Evolutionary conservation across 31 red algal genomes (phyloP).

Genomic region (Porphyra umbilicalis): DNA sequence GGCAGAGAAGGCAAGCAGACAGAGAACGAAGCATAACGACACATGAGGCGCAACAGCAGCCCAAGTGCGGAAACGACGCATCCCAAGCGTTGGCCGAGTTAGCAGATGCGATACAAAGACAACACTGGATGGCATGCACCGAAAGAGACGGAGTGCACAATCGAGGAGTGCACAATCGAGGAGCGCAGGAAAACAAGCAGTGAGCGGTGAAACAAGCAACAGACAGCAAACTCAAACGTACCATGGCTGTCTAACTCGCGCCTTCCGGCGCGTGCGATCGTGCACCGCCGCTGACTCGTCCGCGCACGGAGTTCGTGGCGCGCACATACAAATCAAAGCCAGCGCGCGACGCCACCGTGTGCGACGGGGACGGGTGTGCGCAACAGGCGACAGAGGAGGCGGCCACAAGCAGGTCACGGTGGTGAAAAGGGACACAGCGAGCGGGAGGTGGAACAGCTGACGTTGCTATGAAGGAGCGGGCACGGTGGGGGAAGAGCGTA

Average conservation of each 20-base stretch:
- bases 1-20: neutral
- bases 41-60: too few species aligned
- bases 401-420: too few species aligned
- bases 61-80: too few species aligned
- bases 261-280: constrained; percentile 1
- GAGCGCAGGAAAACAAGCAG: neutral
- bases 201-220: neutral
- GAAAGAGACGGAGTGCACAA: neutral
- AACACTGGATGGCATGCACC: too few species aligned
- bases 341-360: neutral
- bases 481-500: too few species aligned
- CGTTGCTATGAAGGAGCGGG: too few species aligned
- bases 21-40: neutral
- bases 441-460: too few species aligned
- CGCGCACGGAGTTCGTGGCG: neutral
- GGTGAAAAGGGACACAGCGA: too few species aligned
- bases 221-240: neutral
- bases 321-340: neutral
- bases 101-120: neutral
- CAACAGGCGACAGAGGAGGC: too few species aligned
- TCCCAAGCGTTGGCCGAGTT: neutral
- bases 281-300: neutral
- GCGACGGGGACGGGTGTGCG: neutral
- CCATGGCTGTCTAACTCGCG: constrained; percentile 1
- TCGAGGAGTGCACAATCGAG: neutral